Conservation (phyloP, 441 rosid genomes). For the Omphalea diandra region DNA sequence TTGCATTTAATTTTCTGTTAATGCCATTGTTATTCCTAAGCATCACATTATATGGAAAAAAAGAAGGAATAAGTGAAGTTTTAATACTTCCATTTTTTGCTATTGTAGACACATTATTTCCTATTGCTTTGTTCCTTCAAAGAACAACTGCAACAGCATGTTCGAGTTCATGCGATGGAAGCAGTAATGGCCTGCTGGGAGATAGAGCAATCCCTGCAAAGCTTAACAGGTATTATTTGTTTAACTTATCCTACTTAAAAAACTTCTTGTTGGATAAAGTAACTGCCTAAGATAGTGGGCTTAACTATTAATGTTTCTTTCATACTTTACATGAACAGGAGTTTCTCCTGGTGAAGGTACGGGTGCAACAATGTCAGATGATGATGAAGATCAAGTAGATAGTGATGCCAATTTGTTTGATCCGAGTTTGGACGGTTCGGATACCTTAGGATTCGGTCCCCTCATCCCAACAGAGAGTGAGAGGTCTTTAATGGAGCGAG, state of each 20-base stretch:
- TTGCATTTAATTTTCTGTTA: background rate
- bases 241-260: background rate
- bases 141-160: slow-evolving; percentile 99
- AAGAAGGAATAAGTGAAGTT: no score
- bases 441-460: slow-evolving; percentile 87
- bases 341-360: slow-evolving; percentile 95
- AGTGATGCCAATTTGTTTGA: slow-evolving; percentile 83
- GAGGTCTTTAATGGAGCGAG: slow-evolving; percentile 94
- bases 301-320: no score
- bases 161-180: slow-evolving; percentile 99
- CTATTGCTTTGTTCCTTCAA: slow-evolving; percentile 92
- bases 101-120: slow-evolving; percentile 84
- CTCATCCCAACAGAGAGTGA: slow-evolving; percentile 89
- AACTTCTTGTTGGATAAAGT: background rate
- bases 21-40: no score
- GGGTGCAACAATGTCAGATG: slow-evolving; percentile 98
- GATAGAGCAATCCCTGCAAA: slow-evolving; percentile 94
- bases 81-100: slow-evolving; percentile 16
- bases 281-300: background rate
- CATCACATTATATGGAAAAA: no score
- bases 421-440: slow-evolving; percentile 66
- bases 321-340: slow-evolving; percentile 44
- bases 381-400: slow-evolving; percentile 90
- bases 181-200: slow-evolving; percentile 99
- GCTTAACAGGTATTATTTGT: slow-evolving; percentile 70